Evolutionary conservation across 768 basidiomycete species (phyloP).

Genomic region (Trametes coccinea): DNA sequence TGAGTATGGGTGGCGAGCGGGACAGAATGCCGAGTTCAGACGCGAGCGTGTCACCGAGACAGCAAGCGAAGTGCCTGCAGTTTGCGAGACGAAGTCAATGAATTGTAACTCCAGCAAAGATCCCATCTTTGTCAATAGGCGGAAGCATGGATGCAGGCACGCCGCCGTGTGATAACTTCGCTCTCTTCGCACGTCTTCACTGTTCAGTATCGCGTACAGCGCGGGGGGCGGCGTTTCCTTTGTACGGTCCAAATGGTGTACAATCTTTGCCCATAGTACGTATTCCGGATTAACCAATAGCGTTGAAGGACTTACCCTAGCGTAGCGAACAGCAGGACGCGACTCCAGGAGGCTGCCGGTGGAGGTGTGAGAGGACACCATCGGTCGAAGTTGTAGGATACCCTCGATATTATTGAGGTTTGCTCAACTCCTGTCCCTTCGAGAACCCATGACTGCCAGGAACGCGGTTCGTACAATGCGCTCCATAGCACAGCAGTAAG

Average conservation of each 20-base stretch:
- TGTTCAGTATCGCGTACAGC: too few relatives aligned
- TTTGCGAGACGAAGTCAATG: neutral
- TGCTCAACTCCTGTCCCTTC: slow-evolving; percentile 13
- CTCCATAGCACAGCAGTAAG: slow-evolving; percentile 67
- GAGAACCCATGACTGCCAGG: slow-evolving; percentile 20
- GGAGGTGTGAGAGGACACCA: slow-evolving; percentile 66
- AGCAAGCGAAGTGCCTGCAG: slow-evolving; percentile 81
- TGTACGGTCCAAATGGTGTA: too few relatives aligned
- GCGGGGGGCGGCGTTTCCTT: too few relatives aligned
- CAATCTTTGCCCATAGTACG: too few relatives aligned
- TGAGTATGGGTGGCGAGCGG: slow-evolving; percentile 61
- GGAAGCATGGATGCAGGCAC: too few relatives aligned
- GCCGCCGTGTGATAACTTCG: too few relatives aligned
- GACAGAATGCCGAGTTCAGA: slow-evolving; percentile 93
- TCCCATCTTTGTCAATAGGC: too few relatives aligned
- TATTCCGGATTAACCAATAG: too few relatives aligned
- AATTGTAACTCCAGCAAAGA: too few relatives aligned
- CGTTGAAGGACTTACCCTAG: slow-evolving; percentile 53
- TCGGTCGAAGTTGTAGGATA: slow-evolving; percentile 38
- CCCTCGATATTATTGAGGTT: slow-evolving; percentile 7
- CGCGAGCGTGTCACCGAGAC: slow-evolving; percentile 89
- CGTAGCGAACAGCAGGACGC: slow-evolving; percentile 59
- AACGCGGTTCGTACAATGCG: slow-evolving; percentile 50
- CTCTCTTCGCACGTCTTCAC: too few relatives aligned
- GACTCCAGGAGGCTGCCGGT: slow-evolving; percentile 53